Base-by-base conservation (phyloP, 2,329 filamentous ascomycete genomes). In the Colletotrichum sp. region DNA sequence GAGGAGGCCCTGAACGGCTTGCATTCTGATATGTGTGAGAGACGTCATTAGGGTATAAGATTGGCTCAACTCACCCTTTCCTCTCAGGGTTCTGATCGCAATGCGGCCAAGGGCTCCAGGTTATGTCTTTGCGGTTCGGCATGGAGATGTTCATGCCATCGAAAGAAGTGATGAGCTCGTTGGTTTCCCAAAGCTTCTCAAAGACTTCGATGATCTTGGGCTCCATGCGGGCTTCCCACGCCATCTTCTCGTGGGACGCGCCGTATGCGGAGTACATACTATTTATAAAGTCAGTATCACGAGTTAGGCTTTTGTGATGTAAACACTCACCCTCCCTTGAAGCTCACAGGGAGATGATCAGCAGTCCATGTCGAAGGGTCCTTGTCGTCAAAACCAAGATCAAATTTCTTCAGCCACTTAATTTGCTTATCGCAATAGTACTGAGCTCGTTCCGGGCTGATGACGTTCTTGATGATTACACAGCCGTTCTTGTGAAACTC, bases 191-290 rank as follows among this genome's bases (percentile, higher is more conserved):
- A 4, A 88, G 81, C 75, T 85, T 85, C 59, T 82, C 81, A 71
- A 88, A 88, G 1, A 83, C 80, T 2, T 85, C 83, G 36, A 87
- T 78, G 3, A 88, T 81, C 3, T 79, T 81, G 10, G 85, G 86
- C 78, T 88, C 86, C 28, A 80, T 84, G 26, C 85, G 80, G 5
- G 86, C 85, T 52, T 88, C 86, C 87, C 87, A 88, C 2, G 83
- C 82, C 77, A 85, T 84, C 76, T 86, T 84, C 79, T 88, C 87
- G 67, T 88, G 86, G 3, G 83, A 77, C 2, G 82, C 80, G 10
- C 80, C 80, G 68, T 88, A 87, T 18, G 77, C 78, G 32, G 82
- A 82, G 79, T 87, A 88, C 83, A 87, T 88, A 69, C 86, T 75
- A 13, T 18, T 21, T 2, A 30, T 13, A 5, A 21, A 1, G 18